Evolutionary conservation across 306 rosid genomes (phyloP).

Genomic region (Gillenia trifoliata): DNA sequence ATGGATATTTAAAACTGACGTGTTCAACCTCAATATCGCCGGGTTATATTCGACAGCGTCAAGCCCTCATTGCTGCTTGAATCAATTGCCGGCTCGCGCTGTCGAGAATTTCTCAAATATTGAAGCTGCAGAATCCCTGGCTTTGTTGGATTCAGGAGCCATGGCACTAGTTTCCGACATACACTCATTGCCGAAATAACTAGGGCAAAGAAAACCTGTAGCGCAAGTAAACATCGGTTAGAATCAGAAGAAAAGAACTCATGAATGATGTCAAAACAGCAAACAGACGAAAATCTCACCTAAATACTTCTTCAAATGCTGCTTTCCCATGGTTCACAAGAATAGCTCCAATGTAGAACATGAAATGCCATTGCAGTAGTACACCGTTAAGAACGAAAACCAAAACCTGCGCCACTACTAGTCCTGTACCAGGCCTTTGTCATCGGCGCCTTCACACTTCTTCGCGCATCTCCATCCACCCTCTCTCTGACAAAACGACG

Average conservation of each 20-base stretch:
- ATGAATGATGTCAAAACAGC: too few species aligned
- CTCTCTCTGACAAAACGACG: slow-evolving; percentile 83
- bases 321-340: too few species aligned
- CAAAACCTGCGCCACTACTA: slow-evolving; percentile 73
- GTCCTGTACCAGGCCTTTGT: slow-evolving; percentile 62
- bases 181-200: too few species aligned
- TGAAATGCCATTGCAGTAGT: slow-evolving; percentile 65
- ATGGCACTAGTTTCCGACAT: too few species aligned
- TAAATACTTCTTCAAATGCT: too few species aligned
- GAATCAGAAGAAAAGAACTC: too few species aligned
- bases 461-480: slow-evolving; percentile 62
- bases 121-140: slow-evolving; percentile 70
- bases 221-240: too few species aligned
- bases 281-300: too few species aligned
- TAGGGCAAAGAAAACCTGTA: too few species aligned
- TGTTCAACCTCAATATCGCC: too few species aligned
- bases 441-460: slow-evolving; percentile 59
- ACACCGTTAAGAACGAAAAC: slow-evolving; percentile 54
- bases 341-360: slow-evolving; percentile 66
- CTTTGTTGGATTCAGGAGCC: too few species aligned
- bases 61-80: slow-evolving; percentile 52
- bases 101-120: slow-evolving; percentile 72
- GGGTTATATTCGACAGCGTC: slow-evolving; percentile 27
- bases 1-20: too few species aligned
- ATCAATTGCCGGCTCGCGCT: slow-evolving; percentile 56